Conservation (phyloP, 768 basidiomycete genomes). For the Gyrodon lividus region DNA sequence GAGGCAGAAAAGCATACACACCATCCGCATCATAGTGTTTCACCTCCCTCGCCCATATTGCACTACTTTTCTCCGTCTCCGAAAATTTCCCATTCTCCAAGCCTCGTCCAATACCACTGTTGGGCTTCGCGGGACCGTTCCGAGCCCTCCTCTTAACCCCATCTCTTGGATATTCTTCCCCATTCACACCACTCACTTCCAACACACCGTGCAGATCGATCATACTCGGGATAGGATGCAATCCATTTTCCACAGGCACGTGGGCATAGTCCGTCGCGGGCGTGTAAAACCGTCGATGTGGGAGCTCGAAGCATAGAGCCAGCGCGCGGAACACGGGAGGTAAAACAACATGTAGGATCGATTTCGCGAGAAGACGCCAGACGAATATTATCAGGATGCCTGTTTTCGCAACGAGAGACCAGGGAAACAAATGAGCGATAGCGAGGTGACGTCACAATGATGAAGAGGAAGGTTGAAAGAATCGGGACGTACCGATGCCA, state of each 20-base stretch:
- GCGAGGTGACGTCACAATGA: neutral
- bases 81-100: constrained; percentile 21
- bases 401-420: constrained; percentile 17
- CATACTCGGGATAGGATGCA: constrained; percentile 80
- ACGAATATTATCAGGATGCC: constrained; percentile 79
- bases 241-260: constrained; percentile 56
- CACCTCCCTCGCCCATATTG: constrained; percentile 25
- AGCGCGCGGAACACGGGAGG: constrained; percentile 84
- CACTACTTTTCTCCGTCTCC: constrained; percentile 33
- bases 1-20: constrained; percentile 34
- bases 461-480: neutral
- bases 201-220: constrained; percentile 66
- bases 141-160: constrained; percentile 25
- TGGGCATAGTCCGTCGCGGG: constrained; percentile 85
- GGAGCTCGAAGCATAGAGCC: constrained; percentile 66
- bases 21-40: constrained; percentile 89
- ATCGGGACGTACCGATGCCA: constrained; percentile 35
- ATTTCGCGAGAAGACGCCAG: constrained; percentile 89
- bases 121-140: constrained; percentile 11
- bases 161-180: constrained; percentile 40
- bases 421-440: neutral
- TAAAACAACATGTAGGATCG: constrained; percentile 65
- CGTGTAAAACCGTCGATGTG: constrained; percentile 84
- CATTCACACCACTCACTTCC: constrained; percentile 41
- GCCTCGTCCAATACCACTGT: constrained; percentile 28